Base-by-base conservation (phyloP, 2,329 filamentous ascomycete species). In the Corynespora cassiicola region DNA sequence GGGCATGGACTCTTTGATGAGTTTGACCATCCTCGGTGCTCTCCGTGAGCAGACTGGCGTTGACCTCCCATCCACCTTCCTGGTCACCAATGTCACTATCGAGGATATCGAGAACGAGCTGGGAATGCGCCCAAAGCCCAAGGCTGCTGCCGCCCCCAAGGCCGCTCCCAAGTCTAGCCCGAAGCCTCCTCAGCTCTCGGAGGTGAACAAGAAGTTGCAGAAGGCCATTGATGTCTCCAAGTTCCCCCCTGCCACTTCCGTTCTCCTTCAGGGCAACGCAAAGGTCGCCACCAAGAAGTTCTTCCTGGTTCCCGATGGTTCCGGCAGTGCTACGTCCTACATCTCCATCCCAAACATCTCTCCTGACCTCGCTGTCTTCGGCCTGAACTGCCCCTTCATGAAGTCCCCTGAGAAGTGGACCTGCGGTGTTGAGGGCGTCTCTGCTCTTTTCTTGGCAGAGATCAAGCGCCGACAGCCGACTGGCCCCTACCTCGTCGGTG, bases 371-470 rank as follows among this genome's bases (percentile, higher is more conserved):
- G 71, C 70, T 31, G 74, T 77, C 8, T 78, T 73, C 51, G 76
- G 76, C 36, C 66, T 88, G 50, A 87, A 87, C 66, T 87, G 82
- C 31, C 85, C 85, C 4, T 88, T 84, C 71, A 84, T 87, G 81
- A 86, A 82, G 70, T 80, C 76, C 2, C 84, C 85, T 0, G 77
- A 83, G 42, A 78, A 85, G 54, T 86, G 79, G 69, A 77, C 76
- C 18, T 85, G 82, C 54, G 82, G 82, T 42, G 80, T 87, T 36
- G 79, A 84, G 54, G 81, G 82, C 17, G 81, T 86, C 61, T 80
- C 83, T 5, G 68, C 76, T 50, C 78, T 84, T 59, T 87, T 85
- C 66, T 78, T 87, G 24, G 71, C 76, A 4, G 86, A 89, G 68
- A 86, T 90, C 66, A 84, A 82, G 66, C 79, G 82, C 5, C 84